Evolutionary conservation across 176 grass and related monocot genomes (phyloP).

Genomic region (Neostapfia colusana): DNA sequence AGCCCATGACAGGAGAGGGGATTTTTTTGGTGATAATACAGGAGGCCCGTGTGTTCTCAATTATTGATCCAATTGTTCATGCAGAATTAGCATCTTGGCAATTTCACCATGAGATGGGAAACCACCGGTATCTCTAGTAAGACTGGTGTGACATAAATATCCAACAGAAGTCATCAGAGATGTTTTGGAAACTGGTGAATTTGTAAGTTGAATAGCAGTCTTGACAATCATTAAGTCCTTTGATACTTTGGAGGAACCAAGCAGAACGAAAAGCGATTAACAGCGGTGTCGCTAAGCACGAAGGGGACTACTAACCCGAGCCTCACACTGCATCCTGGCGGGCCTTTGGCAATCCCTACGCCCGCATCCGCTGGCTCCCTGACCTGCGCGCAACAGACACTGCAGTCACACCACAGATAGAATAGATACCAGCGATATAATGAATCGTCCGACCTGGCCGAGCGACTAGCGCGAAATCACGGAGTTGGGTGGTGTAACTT

Average conservation of each 20-base stretch:
- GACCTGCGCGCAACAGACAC: slow-evolving; percentile 25
- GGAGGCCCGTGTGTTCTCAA: no score
- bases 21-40: no score
- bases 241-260: background rate
- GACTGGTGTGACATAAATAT: background rate
- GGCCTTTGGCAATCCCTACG: slow-evolving; percentile 6
- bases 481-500: background rate
- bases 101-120: background rate
- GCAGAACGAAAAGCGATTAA: background rate
- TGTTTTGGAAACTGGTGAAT: no score
- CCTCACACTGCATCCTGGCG: slow-evolving; percentile 12
- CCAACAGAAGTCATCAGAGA: background rate
- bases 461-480: background rate
- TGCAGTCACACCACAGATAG: slow-evolving; percentile 1
- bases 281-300: background rate
- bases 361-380: slow-evolving; percentile 4
- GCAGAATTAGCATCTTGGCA: no score
- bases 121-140: background rate
- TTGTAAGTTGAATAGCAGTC: background rate
- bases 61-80: no score
- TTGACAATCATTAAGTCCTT: background rate
- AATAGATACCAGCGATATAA: background rate
- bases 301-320: slow-evolving; percentile 32
- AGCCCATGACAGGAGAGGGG: no score
- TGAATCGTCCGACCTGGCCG: background rate